Evolutionary conservation across 2,329 filamentous ascomycete species (phyloP).

Genomic region (Diplodia seriata): DNA sequence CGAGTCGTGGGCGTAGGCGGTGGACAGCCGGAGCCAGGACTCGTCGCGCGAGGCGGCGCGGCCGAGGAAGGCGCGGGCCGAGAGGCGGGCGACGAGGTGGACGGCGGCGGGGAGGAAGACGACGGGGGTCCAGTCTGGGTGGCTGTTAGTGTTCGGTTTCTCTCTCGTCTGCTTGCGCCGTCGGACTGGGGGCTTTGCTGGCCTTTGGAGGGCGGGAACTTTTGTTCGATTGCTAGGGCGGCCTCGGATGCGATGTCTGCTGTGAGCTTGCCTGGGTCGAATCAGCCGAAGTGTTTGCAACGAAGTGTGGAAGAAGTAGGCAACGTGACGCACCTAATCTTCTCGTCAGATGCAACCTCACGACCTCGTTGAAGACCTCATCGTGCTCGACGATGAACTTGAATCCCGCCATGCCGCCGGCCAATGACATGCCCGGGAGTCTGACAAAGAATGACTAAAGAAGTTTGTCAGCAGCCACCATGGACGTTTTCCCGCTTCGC

Average conservation of each 20-base stretch:
- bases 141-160: neutral
- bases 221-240: neutral
- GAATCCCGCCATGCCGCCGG: neutral
- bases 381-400: neutral
- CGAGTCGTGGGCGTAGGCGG: neutral
- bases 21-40: neutral
- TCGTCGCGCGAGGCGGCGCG: neutral
- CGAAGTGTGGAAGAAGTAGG: neutral
- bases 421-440: neutral
- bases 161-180: neutral
- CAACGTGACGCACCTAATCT: neutral
- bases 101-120: neutral
- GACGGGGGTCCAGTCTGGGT: neutral
- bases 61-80: conserved; percentile 5
- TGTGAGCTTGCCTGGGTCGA: neutral
- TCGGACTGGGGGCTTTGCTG: neutral
- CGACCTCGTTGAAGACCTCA: neutral
- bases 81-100: neutral
- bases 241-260: neutral
- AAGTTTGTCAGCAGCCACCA: neutral
- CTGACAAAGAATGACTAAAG: neutral
- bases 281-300: neutral
- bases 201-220: conserved; percentile 1
- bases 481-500: neutral
- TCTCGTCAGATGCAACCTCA: neutral